phyloP scores from a whole-genome alignment of 257 asterid genomes.

The Schizonepeta tenuifolia region DNA sequence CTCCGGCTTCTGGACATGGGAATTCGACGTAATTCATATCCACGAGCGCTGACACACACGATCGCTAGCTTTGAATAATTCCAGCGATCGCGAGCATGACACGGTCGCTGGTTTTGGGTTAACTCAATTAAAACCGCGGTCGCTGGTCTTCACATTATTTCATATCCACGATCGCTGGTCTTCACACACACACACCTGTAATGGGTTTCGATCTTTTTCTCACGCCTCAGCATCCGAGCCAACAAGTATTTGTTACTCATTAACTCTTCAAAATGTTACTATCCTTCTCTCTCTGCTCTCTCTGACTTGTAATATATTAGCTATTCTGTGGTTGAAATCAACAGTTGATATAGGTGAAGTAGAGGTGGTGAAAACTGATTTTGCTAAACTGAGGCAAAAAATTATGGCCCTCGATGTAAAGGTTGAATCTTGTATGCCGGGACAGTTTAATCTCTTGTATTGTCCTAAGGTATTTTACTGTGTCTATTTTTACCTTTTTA shows the following conservation, averaged over 20 bases:
- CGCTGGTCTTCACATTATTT: no score
- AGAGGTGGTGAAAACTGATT: constrained; percentile 41
- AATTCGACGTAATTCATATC: no score
- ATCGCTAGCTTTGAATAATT: no score
- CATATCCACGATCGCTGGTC: no score
- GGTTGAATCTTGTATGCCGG: constrained; percentile 56
- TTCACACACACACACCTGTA: no score
- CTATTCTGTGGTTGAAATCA: constrained; percentile 8
- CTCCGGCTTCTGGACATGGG: no score
- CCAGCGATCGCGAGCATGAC: no score
- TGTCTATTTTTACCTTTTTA: constrained; percentile 13
- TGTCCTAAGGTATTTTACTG: constrained; percentile 61
- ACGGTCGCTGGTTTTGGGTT: no score
- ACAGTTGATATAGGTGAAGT: constrained; percentile 32
- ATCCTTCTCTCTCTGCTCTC: neutral
- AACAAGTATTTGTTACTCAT: constrained; percentile 33
- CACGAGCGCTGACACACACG: no score
- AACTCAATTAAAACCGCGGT: no score
- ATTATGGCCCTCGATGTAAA: constrained; percentile 48
- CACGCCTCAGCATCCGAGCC: constrained; percentile 25
- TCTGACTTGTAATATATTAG: neutral
- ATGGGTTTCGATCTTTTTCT: constrained; percentile 32
- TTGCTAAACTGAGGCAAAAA: constrained; percentile 41
- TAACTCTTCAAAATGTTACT: neutral
- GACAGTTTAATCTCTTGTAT: constrained; percentile 52